A percentile compares a stretch with the other conserved stretches of the same genome.
phyloP scores from a whole-genome alignment of 371 early-diverging fungal species.

The Fennellomyces sp. region DNA sequence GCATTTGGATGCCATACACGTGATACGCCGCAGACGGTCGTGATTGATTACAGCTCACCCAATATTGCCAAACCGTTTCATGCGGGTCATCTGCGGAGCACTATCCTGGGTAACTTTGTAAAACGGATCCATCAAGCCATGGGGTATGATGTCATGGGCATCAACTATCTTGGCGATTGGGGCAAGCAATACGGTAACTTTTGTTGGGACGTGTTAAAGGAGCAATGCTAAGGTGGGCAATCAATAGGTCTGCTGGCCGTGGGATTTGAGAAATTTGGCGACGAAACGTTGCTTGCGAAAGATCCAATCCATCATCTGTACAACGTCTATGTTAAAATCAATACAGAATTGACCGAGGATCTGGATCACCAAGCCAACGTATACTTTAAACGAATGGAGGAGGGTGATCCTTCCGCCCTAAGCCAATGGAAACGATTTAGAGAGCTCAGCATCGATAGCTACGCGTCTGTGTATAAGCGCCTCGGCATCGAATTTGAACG shows the following conservation, averaged over 20 bases:
- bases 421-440: conserved; percentile 88
- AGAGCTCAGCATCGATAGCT: conserved; percentile 86
- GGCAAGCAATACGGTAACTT: conserved; percentile 99
- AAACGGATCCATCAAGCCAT: conserved; percentile 82
- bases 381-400: conserved; percentile 96
- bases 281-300: conserved; percentile 72
- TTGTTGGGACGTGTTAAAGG: too few species aligned
- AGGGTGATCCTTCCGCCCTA: conserved; percentile 67
- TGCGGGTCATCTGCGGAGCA: conserved; percentile 98
- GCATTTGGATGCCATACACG: conserved; percentile 34
- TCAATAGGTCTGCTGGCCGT: conserved; percentile 88
- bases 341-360: conserved; percentile 61
- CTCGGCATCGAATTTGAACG: conserved; percentile 93
- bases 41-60: conserved; percentile 97
- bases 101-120: conserved; percentile 98
- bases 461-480: conserved; percentile 84
- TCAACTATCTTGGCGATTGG: conserved; percentile 99
- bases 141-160: conserved; percentile 87
- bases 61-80: conserved; percentile 99
- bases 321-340: conserved; percentile 95
- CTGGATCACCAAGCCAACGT: conserved; percentile 82
- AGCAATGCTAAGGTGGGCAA: background rate
- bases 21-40: conserved; percentile 50
- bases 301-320: conserved; percentile 97
- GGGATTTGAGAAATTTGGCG: conserved; percentile 89